Evolutionary conservation across 2,329 filamentous ascomycete genomes (phyloP), one percentile per base, ranked within the genome.

Genomic region (Ophiobolus disseminans): DNA sequence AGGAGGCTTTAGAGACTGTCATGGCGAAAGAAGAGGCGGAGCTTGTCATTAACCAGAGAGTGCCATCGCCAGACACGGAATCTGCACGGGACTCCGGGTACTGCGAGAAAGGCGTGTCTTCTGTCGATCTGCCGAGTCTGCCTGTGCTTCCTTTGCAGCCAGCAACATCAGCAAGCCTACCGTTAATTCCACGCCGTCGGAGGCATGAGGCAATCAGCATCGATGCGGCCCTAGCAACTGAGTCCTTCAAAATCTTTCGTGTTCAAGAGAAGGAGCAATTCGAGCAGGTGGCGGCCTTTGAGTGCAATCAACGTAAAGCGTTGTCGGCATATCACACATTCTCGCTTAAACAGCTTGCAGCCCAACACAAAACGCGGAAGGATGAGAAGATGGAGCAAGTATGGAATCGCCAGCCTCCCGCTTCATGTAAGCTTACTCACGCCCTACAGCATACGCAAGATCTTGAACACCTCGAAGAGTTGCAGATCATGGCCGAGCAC

Each of bases 401-500:
- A 60, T 54, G 7, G 21, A 32, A 20, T 25, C 22, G 5, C 17
- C 19, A 21, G 8, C n/a, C 16, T 17, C n/a, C 39, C 39, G 25
- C 20, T 11, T 48, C 14, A 40, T 20, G 14, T 45, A 41, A 50
- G 16, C 39, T 55, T 58, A 50, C 65, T 66, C 23, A 68, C 52
- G 36, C n/a, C 31, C 22, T 17, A 21, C 50, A 74, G 63, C 76
- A 80, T 43, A 51, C 59, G 1, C 48, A 66, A 13, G 72, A 72
- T 16, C 62, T 78, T 5, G 69, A 75, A 22, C 64, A 69, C n/a
- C 65, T 77, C 8, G 76, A 79, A 53, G 76, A 78, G 53, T 70
- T 68, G 45, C 76, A 78, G 52, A 68, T 78, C 13, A 59, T 66
- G 11, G 73, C 72, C 16, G 76, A 79, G 55, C 70, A 75, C 28